Evolutionary conservation across 805 yeast genomes (phyloP).

Genomic region (Metschnikowia bowlesiae): DNA sequence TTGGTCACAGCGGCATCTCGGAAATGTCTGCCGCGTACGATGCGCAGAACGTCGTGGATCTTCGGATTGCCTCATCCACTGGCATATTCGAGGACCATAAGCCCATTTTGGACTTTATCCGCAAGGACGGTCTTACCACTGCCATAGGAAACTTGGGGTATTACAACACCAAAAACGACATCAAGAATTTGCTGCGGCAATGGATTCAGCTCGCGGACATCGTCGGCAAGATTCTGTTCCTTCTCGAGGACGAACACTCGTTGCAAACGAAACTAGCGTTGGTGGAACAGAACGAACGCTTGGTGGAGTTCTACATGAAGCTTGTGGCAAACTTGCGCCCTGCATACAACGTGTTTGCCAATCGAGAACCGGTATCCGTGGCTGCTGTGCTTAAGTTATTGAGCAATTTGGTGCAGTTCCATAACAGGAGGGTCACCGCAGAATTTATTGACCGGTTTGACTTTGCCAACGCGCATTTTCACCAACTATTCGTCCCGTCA

Average conservation of each 20-base stretch:
- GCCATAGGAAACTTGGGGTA: constrained; percentile 41
- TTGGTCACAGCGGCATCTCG: background rate
- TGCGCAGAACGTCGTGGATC: constrained; percentile 6
- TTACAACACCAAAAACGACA: constrained; percentile 47
- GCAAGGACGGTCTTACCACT: constrained; percentile 23
- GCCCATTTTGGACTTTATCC: constrained; percentile 26
- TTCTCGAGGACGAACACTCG: constrained; percentile 16
- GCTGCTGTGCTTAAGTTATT: constrained; percentile 61
- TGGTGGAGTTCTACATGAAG: constrained; percentile 42
- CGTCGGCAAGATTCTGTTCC: constrained; percentile 23
- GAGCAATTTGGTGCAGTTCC: constrained; percentile 45
- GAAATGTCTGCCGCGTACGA: background rate
- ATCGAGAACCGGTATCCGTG: constrained; percentile 53
- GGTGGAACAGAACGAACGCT: constrained; percentile 18
- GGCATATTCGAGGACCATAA: constrained; percentile 13
- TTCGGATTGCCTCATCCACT: constrained; percentile 8
- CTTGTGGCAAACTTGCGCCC: constrained; percentile 54
- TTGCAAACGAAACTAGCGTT: constrained; percentile 11
- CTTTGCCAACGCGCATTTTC: constrained; percentile 54
- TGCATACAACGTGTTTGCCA: constrained; percentile 62
- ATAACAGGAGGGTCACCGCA: constrained; percentile 48
- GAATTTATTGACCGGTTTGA: constrained; percentile 67
- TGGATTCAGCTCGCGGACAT: constrained; percentile 25
- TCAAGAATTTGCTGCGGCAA: constrained; percentile 42
- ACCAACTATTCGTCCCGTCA: constrained; percentile 52